Percentiles rank a stretch among this genome's conserved stretches.
phyloP scores from a whole-genome alignment of 1,284 basidiomycete genomes.

The Apiotrichum domesticum region DNA sequence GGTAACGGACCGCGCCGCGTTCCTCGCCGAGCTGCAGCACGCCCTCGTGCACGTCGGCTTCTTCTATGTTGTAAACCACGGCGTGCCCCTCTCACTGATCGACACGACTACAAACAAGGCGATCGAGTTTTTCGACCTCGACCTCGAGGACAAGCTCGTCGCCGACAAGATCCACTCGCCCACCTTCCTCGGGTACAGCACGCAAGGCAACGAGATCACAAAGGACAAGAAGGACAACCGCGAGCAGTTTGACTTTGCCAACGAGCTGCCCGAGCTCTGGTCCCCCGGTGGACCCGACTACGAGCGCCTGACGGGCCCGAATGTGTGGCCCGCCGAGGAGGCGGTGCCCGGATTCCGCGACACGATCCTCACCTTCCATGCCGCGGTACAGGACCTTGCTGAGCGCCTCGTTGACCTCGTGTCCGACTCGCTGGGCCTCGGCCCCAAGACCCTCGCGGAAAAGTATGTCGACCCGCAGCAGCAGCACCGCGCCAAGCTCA shows the following conservation, averaged over 20 bases:
- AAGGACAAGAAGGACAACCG: conserved; percentile 22
- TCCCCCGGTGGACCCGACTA: conserved; percentile 11
- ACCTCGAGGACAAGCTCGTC: conserved; percentile 33
- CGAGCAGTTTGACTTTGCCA: conserved; percentile 20
- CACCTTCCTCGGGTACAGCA: conserved; percentile 16
- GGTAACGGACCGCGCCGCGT: conserved; percentile 4
- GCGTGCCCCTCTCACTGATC: conserved; percentile 3
- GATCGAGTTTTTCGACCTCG: conserved; percentile 25
- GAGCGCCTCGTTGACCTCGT: conserved; percentile 10
- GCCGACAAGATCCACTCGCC: conserved; percentile 20
- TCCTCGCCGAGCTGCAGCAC: conserved; percentile 13
- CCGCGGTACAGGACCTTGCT: conserved; percentile 5
- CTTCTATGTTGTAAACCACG: conserved; percentile 19
- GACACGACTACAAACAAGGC: conserved; percentile 11
- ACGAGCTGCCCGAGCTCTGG: conserved; percentile 14
- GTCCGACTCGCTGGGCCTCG: conserved; percentile 13
- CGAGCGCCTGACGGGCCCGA: conserved; percentile 15
- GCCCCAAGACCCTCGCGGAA: conserved; percentile 7
- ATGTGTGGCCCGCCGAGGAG: conserved; percentile 7
- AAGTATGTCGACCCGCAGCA: conserved; percentile 5
- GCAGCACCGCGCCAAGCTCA: conserved; percentile 21
- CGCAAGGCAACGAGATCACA: conserved; percentile 20
- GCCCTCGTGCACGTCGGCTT: conserved; percentile 17
- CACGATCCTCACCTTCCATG: conserved; percentile 6
- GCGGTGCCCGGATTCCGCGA: conserved; percentile 10